Conservation (phyloP, 768 basidiomycete genomes). For the Astraeus odoratus region DNA sequence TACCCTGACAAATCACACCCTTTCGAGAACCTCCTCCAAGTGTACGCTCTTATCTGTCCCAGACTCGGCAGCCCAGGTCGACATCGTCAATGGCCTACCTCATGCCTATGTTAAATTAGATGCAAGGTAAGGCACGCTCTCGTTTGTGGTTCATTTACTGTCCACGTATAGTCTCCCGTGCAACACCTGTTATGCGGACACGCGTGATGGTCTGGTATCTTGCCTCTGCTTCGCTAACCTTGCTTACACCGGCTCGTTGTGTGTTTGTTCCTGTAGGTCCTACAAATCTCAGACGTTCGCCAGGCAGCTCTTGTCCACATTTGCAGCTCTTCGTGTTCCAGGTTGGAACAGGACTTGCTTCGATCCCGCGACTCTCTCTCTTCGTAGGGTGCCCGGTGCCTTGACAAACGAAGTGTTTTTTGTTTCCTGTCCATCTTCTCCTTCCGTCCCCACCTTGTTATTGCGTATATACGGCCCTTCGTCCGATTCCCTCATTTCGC, state of each 20-base stretch:
- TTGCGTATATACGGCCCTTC: slow-evolving; percentile 91
- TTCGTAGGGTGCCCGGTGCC: slow-evolving; percentile 84
- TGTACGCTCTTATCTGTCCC: slow-evolving; percentile 29
- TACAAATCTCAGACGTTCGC: slow-evolving; percentile 57
- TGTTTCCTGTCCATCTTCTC: slow-evolving; percentile 62
- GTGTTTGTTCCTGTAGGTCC: slow-evolving; percentile 36
- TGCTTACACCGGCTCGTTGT: slow-evolving; percentile 14
- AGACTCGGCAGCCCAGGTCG: slow-evolving; percentile 34
- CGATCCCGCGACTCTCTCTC: slow-evolving; percentile 42
- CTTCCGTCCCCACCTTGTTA: slow-evolving; percentile 57
- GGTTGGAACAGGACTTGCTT: slow-evolving; percentile 49
- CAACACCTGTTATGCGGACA: slow-evolving; percentile 23
- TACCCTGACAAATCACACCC: background rate
- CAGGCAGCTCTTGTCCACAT: slow-evolving; percentile 45
- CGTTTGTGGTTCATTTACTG: slow-evolving; percentile 15
- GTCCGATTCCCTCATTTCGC: slow-evolving; percentile 81
- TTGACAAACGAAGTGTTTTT: slow-evolving; percentile 97
- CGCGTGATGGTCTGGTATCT: slow-evolving; percentile 30
- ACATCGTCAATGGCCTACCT: slow-evolving; percentile 51
- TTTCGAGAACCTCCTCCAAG: slow-evolving; percentile 23
- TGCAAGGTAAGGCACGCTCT: slow-evolving; percentile 55
- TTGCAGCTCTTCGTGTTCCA: slow-evolving; percentile 49
- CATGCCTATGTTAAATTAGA: slow-evolving; percentile 52
- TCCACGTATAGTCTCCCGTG: background rate
- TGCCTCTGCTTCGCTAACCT: slow-evolving; percentile 10